Base-by-base conservation (phyloP, 495 filamentous ascomycete species). In the Aspergillus diversus region DNA sequence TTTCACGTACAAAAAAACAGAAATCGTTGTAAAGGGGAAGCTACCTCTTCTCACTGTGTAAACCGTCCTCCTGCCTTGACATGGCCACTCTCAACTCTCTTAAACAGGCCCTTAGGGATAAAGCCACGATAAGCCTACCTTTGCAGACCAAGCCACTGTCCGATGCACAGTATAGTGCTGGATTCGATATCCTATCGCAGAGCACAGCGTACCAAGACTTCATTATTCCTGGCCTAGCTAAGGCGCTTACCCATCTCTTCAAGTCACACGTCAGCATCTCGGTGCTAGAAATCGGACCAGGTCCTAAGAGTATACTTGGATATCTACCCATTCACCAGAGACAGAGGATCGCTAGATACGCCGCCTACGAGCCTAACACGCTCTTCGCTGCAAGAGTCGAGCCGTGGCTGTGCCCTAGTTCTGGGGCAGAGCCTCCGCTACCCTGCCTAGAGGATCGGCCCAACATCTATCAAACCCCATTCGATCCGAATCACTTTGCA, bases 201-300 rank as follows among this genome's bases (percentile, higher is more conserved):
- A 80, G 73, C 65, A 63, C 75, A 68, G 81, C 80, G 1, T 86
- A 87, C 73, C 67, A 80, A 72, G 75, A 83, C 63, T 88, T 86
- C 69, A 83, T 88, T 63, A 78, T 85, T 60, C 84, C 85, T 67
- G 81, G 84, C 50, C 73, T 89, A 31, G 77, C 73, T 60, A 70
- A 76, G 58, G 68, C 84, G n/a, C 63, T 89, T 46, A 54, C 67
- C 7, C 68, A 78, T 51, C 76, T 87, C 65, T 75, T 83, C 71
- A 73, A 75, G 59, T 79, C 82, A 42, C 80, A 78, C 59, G 59
- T 35, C 60, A 57, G 63, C 51, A 76, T 88, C 64, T 87, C 84
- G 37, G 79, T 81, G 33, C 76, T 88, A 60, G 86, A 89, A 72
- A 84, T 88, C 61, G 84, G 83, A 71, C 84, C 86, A 0, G 87